A percentile compares a stretch with the other conserved stretches of the same genome.
Evolutionary conservation across 805 yeast genomes (phyloP).

Genomic region (Barnettozyma pratensis): DNA sequence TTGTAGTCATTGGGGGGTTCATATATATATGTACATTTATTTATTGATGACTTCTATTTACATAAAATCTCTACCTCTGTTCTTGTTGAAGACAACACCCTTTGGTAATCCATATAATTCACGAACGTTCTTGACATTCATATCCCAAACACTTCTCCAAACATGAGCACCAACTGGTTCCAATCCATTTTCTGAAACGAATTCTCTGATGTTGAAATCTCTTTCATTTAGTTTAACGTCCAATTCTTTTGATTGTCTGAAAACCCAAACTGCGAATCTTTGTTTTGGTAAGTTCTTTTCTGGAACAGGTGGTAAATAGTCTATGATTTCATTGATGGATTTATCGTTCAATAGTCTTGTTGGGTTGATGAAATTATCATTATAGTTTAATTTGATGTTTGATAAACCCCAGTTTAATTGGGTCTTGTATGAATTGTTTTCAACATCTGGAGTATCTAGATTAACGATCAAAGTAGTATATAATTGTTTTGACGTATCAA

Average conservation of each 20-base stretch:
- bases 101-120: conserved; percentile 63
- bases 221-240: conserved; percentile 26
- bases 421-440: conserved; percentile 61
- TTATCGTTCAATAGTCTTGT: conserved; percentile 28
- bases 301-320: conserved; percentile 79
- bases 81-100: conserved; percentile 65
- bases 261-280: conserved; percentile 86
- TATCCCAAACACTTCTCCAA: conserved; percentile 84
- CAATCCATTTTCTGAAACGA: conserved; percentile 50
- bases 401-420: conserved; percentile 72
- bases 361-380: conserved; percentile 47
- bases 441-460: conserved; percentile 85
- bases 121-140: conserved; percentile 64
- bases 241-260: conserved; percentile 51
- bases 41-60: conserved; percentile 1
- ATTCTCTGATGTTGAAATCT: conserved; percentile 67
- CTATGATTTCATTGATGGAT: conserved; percentile 41
- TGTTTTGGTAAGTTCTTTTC: conserved; percentile 84
- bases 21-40: background rate
- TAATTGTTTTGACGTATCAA: conserved; percentile 37
- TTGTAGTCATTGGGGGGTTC: background rate
- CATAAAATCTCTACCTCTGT: conserved; percentile 20
- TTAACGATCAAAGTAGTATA: conserved; percentile 82
- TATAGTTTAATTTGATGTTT: conserved; percentile 57
- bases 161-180: conserved; percentile 87